phyloP scores from a whole-genome alignment of 2,329 filamentous ascomycete species.

The Sporothrix sp. region DNA sequence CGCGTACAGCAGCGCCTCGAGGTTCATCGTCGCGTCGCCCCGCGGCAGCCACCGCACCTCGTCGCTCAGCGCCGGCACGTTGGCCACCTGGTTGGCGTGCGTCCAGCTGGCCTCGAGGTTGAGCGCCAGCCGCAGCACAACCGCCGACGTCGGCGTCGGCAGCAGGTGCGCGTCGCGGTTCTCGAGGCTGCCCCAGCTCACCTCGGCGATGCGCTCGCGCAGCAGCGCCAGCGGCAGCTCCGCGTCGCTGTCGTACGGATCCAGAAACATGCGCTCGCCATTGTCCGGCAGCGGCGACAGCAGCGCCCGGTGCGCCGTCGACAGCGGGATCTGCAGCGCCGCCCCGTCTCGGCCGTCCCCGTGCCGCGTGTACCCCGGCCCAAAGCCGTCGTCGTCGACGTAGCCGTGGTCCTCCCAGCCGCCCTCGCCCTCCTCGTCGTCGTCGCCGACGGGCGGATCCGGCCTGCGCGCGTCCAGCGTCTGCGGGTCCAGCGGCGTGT shows the following conservation, averaged over 20 bases:
- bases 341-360: too few relatives aligned
- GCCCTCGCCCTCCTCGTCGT: neutral
- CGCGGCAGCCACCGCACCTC: conserved; percentile 23
- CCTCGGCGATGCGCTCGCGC: conserved; percentile 44
- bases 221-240: conserved; percentile 57
- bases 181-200: conserved; percentile 30
- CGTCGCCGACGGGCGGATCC: neutral
- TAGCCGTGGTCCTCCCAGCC: neutral
- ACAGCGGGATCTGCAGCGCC: neutral
- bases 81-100: conserved; percentile 31
- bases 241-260: conserved; percentile 62
- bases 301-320: neutral
- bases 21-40: conserved; percentile 47
- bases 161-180: conserved; percentile 44
- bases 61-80: conserved; percentile 13
- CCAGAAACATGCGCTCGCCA: conserved; percentile 62
- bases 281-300: conserved; percentile 14
- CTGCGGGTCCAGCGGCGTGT: conserved; percentile 27
- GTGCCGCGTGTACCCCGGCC: too few relatives aligned
- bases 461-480: conserved; percentile 21
- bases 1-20: conserved; percentile 56
- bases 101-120: conserved; percentile 67
- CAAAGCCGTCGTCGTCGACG: neutral
- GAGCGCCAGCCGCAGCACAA: conserved; percentile 65
- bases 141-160: conserved; percentile 53